Percentiles rank a stretch among this genome's conserved stretches.
phyloP scores from a whole-genome alignment of 164 flowering plant genomes.

The Chloranthus sessilifolius region DNA sequence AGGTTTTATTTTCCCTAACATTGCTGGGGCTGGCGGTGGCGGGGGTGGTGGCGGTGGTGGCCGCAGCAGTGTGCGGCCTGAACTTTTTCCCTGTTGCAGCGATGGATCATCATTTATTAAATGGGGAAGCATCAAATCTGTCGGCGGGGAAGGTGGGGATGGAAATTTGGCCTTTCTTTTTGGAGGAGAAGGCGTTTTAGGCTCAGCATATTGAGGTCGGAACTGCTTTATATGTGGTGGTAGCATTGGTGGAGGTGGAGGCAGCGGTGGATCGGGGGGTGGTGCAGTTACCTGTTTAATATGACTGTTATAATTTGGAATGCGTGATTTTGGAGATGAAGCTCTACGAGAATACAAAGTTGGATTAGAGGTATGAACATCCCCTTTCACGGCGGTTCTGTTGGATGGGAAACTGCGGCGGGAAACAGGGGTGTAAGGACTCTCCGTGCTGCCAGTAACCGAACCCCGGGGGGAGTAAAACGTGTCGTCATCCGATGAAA shows the following conservation, averaged over 20 bases:
- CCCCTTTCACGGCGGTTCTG: not conserved
- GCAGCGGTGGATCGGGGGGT: constrained; percentile 22
- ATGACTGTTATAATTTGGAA: constrained; percentile 45
- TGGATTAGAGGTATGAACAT: constrained; percentile 2
- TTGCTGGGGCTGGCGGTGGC: constrained; percentile 21
- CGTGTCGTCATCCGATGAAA: constrained; percentile 64
- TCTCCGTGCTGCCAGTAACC: constrained; percentile 32
- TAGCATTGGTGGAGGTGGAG: constrained; percentile 19
- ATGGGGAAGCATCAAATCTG: constrained; percentile 39
- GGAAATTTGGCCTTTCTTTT: constrained; percentile 43
- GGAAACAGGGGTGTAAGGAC: constrained; percentile 29
- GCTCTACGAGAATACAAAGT: constrained; percentile 66
- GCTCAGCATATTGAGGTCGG: constrained; percentile 11
- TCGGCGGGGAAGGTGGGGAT: constrained; percentile 57
- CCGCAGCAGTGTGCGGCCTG: constrained; percentile 9
- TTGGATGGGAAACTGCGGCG: constrained; percentile 17
- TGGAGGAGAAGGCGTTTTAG: constrained; percentile 23
- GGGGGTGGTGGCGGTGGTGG: constrained; percentile 42
- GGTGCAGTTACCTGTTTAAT: constrained; percentile 30
- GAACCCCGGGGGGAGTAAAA: constrained; percentile 74
- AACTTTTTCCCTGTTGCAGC: constrained; percentile 14
- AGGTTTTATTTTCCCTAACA: constrained; percentile 18
- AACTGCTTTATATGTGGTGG: not conserved
- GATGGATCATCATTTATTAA: constrained; percentile 23
- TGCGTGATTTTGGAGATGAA: constrained; percentile 67